Percentiles rank a stretch among this genome's conserved stretches.
These are phyloP conservation scores for Stentor coeruleus DNA, from an alignment of 73 alveolate species.

Conservation along the genomic window DNA sequence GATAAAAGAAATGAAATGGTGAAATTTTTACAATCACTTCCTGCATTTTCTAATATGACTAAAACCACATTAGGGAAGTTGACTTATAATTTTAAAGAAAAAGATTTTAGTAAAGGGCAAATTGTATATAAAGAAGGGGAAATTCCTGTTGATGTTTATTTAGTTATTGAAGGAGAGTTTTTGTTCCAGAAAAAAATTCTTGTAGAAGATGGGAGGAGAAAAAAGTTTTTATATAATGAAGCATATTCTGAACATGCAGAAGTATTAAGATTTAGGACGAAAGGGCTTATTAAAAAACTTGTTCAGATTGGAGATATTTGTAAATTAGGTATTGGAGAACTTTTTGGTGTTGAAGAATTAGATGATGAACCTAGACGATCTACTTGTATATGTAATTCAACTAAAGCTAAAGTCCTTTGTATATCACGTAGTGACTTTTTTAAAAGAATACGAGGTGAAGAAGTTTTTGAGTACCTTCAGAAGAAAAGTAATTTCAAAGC, in stretches of 20 bases:
- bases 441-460: constrained; percentile 2
- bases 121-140: constrained; percentile 52
- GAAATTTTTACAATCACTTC: constrained; percentile 39
- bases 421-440: constrained; percentile 15
- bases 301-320: background rate
- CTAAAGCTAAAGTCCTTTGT: constrained; percentile 4
- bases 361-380: background rate
- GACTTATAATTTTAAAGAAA: constrained; percentile 46
- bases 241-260: background rate
- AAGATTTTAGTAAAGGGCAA: constrained; percentile 30
- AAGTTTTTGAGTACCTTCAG: background rate
- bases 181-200: constrained; percentile 36
- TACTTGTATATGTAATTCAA: constrained; percentile 12
- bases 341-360: constrained; percentile 28
- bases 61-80: constrained; percentile 43
- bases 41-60: constrained; percentile 40
- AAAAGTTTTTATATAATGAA: constrained; percentile 10
- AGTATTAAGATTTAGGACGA: background rate
- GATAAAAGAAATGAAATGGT: constrained; percentile 41
- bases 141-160: constrained; percentile 12
- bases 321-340: constrained; percentile 7
- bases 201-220: constrained; percentile 9
- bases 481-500: background rate
- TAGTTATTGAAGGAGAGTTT: constrained; percentile 52
- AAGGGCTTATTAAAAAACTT: background rate